phyloP scores from a whole-genome alignment of 805 yeast genomes.

The Pichia cabralensis region DNA sequence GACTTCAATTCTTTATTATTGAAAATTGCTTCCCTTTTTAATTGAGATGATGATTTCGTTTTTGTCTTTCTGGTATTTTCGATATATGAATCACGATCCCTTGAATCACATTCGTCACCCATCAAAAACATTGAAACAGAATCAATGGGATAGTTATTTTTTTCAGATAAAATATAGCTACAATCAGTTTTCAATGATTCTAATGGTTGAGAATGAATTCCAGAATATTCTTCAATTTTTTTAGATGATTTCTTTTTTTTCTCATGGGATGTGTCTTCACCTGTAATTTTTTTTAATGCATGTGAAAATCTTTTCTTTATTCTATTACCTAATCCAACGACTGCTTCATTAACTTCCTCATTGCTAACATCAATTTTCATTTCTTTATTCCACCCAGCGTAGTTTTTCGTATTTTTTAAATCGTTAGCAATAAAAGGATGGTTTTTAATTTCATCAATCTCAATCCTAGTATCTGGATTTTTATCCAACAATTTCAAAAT shows the following conservation, averaged over 20 bases:
- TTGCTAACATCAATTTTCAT: constrained; percentile 48
- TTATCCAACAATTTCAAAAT: constrained; percentile 54
- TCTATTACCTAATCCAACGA: constrained; percentile 68
- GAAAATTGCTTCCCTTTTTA: too few relatives aligned
- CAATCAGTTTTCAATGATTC: constrained; percentile 9
- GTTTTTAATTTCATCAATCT: constrained; percentile 58
- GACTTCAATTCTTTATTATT: too few relatives aligned
- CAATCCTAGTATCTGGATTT: constrained; percentile 58
- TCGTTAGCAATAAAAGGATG: constrained; percentile 51
- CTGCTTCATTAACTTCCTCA: constrained; percentile 68
- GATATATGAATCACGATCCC: too few relatives aligned
- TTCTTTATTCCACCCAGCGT: constrained; percentile 20
- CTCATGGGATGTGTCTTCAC: neutral
- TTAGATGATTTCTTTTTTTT: neutral
- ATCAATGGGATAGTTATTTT: neutral
- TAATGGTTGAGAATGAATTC: constrained; percentile 1
- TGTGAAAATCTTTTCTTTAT: constrained; percentile 42
- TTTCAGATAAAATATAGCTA: constrained; percentile 12
- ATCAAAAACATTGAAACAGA: too few relatives aligned
- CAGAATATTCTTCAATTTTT: too few relatives aligned
- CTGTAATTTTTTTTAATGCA: constrained; percentile 21
- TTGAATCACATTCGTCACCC: too few relatives aligned
- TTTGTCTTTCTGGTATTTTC: too few relatives aligned
- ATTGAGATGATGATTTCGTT: too few relatives aligned
- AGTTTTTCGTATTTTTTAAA: too few relatives aligned